Conservation (phyloP, 768 basidiomycete species). For the Russula abietina region DNA sequence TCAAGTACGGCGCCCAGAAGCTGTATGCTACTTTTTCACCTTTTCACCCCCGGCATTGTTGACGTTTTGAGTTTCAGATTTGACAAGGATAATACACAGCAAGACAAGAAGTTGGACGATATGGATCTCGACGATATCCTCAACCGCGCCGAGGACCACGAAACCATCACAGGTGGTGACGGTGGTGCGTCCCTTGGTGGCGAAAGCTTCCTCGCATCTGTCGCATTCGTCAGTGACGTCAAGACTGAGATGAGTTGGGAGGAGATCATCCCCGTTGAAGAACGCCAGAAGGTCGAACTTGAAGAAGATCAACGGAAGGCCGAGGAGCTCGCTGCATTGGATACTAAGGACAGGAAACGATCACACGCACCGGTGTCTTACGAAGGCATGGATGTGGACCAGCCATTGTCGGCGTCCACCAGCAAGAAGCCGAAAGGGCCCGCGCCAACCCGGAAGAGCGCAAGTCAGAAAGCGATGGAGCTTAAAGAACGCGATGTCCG, state of each 20-base stretch:
- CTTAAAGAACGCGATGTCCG: slow-evolving; percentile 96
- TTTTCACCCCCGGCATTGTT: slow-evolving; percentile 16
- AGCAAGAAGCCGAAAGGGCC: slow-evolving; percentile 71
- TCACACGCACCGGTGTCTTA: slow-evolving; percentile 84
- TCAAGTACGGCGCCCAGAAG: slow-evolving; percentile 97
- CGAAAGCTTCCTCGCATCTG: slow-evolving; percentile 91
- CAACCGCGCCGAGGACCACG: slow-evolving; percentile 94
- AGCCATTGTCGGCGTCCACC: slow-evolving; percentile 52
- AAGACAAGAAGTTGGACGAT: slow-evolving; percentile 94
- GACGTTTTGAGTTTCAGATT: slow-evolving; percentile 51
- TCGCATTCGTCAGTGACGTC: slow-evolving; percentile 94
- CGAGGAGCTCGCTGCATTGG: slow-evolving; percentile 63
- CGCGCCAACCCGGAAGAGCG: slow-evolving; percentile 76
- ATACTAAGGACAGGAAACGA: slow-evolving; percentile 67
- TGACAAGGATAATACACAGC: slow-evolving; percentile 91
- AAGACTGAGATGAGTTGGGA: slow-evolving; percentile 99
- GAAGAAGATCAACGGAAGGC: slow-evolving; percentile 73
- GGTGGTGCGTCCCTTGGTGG: slow-evolving; percentile 95
- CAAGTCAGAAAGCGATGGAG: slow-evolving; percentile 92
- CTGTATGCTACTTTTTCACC: slow-evolving; percentile 50
- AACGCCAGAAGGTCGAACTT: slow-evolving; percentile 75
- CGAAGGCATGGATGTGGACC: slow-evolving; percentile 89
- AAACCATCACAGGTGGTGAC: slow-evolving; percentile 79
- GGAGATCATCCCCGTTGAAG: slow-evolving; percentile 94
- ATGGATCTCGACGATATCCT: slow-evolving; percentile 99